Evolutionary conservation across 2,329 filamentous ascomycete species (phyloP).

Genomic region (Penicillium sp.): DNA sequence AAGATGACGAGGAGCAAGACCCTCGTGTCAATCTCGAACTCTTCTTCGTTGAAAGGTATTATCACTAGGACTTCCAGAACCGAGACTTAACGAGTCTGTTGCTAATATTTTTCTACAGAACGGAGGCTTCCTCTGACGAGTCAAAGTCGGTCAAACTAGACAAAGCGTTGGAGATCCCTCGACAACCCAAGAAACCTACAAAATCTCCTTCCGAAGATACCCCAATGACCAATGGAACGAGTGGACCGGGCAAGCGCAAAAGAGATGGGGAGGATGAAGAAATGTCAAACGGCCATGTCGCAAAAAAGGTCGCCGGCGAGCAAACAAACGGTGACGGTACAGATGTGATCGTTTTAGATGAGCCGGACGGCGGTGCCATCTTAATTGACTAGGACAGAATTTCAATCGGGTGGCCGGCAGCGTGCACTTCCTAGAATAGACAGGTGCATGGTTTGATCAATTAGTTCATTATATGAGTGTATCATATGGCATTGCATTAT

Average conservation of each 20-base stretch:
- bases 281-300: conserved; percentile 40
- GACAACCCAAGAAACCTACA: conserved; percentile 46
- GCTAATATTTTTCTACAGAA: conserved; percentile 25
- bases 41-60: conserved; percentile 46
- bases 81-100: not conserved
- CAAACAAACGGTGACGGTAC: conserved; percentile 46
- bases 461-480: conserved; percentile 8
- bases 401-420: not conserved
- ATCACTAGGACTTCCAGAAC: conserved; percentile 2
- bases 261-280: conserved; percentile 49
- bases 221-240: conserved; percentile 25
- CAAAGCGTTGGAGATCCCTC: conserved; percentile 51
- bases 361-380: conserved; percentile 63
- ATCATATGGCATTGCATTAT: conserved; percentile 11
- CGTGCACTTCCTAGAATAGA: not conserved
- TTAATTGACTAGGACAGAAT: conserved; percentile 60
- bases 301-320: conserved; percentile 41
- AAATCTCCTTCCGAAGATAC: conserved; percentile 35
- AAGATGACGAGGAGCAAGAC: conserved; percentile 68
- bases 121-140: conserved; percentile 38
- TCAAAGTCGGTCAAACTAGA: conserved; percentile 46
- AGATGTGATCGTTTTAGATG: conserved; percentile 51
- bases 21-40: conserved; percentile 81
- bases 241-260: conserved; percentile 46
- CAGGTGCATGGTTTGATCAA: not conserved